Conservation (phyloP, 1,284 basidiomycete genomes). For the Rhodotorula sp. region DNA sequence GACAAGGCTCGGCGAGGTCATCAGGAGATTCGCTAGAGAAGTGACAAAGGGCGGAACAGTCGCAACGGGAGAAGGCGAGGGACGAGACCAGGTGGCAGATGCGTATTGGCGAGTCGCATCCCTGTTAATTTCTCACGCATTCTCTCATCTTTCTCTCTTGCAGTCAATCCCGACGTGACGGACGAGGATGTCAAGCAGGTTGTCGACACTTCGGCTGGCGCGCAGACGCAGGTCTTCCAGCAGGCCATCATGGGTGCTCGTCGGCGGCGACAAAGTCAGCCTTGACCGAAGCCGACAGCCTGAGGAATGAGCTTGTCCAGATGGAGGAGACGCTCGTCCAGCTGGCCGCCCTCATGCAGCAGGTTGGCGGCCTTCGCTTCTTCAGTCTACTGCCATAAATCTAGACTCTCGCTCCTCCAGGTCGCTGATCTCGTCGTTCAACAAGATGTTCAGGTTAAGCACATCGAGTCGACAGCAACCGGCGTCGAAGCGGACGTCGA, state of each 20-base stretch:
- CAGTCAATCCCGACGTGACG: conserved; percentile 29
- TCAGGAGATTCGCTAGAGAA: conserved; percentile 24
- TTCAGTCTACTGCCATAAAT: too few species aligned
- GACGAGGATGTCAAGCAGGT: conserved; percentile 24
- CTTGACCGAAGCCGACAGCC: conserved; percentile 11
- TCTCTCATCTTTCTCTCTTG: accelerated
- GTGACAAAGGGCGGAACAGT: conserved; percentile 19
- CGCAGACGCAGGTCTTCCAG: conserved; percentile 15
- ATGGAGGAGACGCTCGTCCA: conserved; percentile 21
- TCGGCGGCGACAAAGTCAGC: conserved; percentile 10
- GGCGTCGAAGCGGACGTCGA: conserved; percentile 10
- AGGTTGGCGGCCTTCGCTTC: background rate
- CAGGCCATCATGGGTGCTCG: conserved; percentile 20
- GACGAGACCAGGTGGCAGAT: conserved; percentile 30
- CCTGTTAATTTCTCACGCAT: background rate
- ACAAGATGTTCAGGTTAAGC: conserved; percentile 16
- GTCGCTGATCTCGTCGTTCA: conserved; percentile 28
- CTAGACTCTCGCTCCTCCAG: background rate
- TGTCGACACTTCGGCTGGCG: conserved; percentile 9
- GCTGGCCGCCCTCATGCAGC: conserved; percentile 18
- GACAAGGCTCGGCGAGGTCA: conserved; percentile 26
- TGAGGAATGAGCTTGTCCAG: background rate
- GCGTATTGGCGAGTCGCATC: conserved; percentile 16
- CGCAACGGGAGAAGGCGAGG: conserved; percentile 19
- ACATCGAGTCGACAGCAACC: conserved; percentile 4